Conservation (phyloP, 106 monocot species). For the Dendrobium huoshanense region DNA sequence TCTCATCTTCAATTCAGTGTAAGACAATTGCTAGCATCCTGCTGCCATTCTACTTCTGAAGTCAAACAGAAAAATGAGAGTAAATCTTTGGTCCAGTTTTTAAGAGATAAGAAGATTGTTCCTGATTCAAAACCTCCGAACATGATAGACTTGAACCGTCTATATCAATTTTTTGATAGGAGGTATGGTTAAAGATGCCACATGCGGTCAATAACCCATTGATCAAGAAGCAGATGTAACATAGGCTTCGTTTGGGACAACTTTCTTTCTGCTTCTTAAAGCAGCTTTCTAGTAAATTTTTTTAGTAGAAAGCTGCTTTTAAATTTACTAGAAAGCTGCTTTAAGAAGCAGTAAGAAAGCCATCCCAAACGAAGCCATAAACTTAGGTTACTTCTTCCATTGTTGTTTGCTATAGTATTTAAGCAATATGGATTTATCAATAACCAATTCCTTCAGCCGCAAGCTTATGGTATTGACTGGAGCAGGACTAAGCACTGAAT, state of each 20-base stretch:
- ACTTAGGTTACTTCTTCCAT: slow-evolving; percentile 1
- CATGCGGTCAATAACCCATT: background rate
- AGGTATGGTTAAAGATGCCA: slow-evolving; percentile 34
- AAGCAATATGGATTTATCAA: slow-evolving; percentile 9
- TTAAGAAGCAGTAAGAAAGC: no score
- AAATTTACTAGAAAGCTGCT: no score
- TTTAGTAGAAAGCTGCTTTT: no score
- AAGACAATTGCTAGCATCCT: slow-evolving; percentile 16
- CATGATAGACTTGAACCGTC: slow-evolving; percentile 51
- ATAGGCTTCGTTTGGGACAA: no score
- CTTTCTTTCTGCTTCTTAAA: no score
- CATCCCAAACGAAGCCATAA: background rate
- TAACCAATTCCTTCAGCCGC: slow-evolving; percentile 34
- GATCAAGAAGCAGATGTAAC: slow-evolving; percentile 1
- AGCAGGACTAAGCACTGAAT: slow-evolving; percentile 98
- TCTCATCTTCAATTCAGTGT: slow-evolving; percentile 11
- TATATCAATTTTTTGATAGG: slow-evolving; percentile 67
- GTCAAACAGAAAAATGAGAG: slow-evolving; percentile 22
- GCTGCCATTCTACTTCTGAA: slow-evolving; percentile 20
- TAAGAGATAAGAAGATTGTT: slow-evolving; percentile 65
- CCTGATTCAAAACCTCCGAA: slow-evolving; percentile 80
- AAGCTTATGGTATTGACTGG: slow-evolving; percentile 91
- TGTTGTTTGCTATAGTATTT: background rate
- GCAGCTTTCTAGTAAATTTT: no score
- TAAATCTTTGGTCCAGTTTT: slow-evolving; percentile 27